Percentiles rank a stretch among this genome's conserved stretches.
Conservation (phyloP, 805 yeast species). For the Pichia phayaonensis region DNA sequence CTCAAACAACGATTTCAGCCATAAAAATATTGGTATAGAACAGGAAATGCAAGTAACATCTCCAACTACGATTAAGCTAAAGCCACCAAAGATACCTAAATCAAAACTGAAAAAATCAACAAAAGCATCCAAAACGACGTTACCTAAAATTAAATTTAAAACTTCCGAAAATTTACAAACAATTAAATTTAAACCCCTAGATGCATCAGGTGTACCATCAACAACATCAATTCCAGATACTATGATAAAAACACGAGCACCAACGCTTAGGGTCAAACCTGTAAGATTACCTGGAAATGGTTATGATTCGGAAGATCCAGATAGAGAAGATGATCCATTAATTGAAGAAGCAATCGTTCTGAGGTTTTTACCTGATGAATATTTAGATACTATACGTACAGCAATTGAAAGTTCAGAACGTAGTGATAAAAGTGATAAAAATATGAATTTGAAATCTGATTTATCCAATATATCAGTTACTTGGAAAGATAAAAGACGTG, state of each 20-base stretch:
- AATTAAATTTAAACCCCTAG: constrained; percentile 63
- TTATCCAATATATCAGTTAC: constrained; percentile 62
- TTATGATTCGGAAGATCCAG: constrained; percentile 95
- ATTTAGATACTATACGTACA: constrained; percentile 63
- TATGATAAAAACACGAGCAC: constrained; percentile 27
- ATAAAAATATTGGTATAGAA: not conserved
- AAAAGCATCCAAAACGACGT: not conserved
- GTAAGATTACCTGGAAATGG: constrained; percentile 86
- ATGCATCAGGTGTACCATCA: not conserved
- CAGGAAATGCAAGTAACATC: not conserved
- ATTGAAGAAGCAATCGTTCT: constrained; percentile 80
- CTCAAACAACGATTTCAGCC: not conserved
- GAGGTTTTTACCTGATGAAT: constrained; percentile 61
- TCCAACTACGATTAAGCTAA: constrained; percentile 22
- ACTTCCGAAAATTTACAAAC: constrained; percentile 23
- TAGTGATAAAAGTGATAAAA: constrained; percentile 3
- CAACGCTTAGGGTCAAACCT: constrained; percentile 47
- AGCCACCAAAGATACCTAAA: constrained; percentile 14
- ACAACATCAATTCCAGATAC: constrained; percentile 13
- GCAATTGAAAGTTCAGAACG: constrained; percentile 58
- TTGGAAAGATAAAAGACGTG: constrained; percentile 78
- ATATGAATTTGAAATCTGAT: constrained; percentile 32
- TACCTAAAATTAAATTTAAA: constrained; percentile 13
- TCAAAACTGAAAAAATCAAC: not conserved
- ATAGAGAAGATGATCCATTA: constrained; percentile 88